Conservation (phyloP, 2,329 filamentous ascomycete genomes). For the Hypoxylon rubiginosum region DNA sequence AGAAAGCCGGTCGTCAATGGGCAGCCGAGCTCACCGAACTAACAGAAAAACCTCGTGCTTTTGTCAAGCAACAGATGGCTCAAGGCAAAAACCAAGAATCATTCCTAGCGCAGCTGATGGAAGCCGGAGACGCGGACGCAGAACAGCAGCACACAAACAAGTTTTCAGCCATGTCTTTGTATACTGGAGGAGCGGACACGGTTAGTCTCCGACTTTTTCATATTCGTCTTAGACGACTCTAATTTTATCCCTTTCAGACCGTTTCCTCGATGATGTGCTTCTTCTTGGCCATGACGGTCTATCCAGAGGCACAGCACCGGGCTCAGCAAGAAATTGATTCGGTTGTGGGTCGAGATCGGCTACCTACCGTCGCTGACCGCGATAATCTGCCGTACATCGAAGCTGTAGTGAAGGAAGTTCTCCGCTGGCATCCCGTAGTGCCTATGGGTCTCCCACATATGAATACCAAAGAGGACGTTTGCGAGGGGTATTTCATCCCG, state of each 20-base stretch:
- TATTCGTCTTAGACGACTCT: neutral
- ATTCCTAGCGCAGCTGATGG: constrained; percentile 33
- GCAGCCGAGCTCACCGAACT: constrained; percentile 21
- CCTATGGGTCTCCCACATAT: constrained; percentile 54
- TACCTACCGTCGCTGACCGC: constrained; percentile 46
- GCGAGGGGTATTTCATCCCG: constrained; percentile 36
- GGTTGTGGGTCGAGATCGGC: constrained; percentile 48
- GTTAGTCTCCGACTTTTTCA: constrained; percentile 25
- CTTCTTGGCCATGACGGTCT: constrained; percentile 62
- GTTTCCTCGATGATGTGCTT: constrained; percentile 58
- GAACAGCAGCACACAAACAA: constrained; percentile 37
- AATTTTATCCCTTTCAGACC: constrained; percentile 50
- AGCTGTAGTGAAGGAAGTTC: constrained; percentile 45
- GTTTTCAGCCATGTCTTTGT: constrained; percentile 40
- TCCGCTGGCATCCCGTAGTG: constrained; percentile 46
- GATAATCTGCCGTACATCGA: constrained; percentile 47
- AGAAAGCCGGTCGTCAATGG: constrained; percentile 39
- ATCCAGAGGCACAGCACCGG: constrained; percentile 60
- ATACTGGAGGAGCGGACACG: constrained; percentile 45
- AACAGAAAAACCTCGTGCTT: constrained; percentile 40
- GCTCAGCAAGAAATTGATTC: constrained; percentile 52
- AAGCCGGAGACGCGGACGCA: constrained; percentile 13
- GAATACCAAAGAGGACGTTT: constrained; percentile 46
- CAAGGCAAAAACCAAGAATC: constrained; percentile 31
- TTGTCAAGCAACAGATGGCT: constrained; percentile 41